Base-by-base conservation (phyloP, 352 stramenopile genomes). In the Bremia lactucae region DNA sequence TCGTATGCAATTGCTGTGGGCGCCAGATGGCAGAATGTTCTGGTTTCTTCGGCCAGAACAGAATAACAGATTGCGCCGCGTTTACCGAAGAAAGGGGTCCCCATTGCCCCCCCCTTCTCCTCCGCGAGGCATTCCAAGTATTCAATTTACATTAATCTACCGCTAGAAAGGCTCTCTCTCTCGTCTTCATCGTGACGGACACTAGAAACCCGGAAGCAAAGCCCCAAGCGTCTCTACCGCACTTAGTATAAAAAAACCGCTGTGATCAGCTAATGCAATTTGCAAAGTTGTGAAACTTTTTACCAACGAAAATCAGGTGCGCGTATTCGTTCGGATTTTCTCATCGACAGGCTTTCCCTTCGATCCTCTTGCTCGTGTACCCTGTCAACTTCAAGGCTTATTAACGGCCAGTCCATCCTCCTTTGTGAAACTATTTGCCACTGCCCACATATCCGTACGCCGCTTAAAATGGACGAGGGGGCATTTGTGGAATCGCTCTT, bases 401-500 rank as follows among this genome's bases (percentile, higher is more conserved):
- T 42, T 23, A 31, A 31, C 24, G 8, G 14, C 31, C 11, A 18
- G 36, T 43, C 35, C 43, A 59, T 51, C 52, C 33, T 43, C 21
- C n/a, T n/a, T n/a, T n/a, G n/a, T n/a, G n/a, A n/a, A n/a, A n/a
- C n/a, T n/a, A n/a, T n/a, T n/a, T n/a, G n/a, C n/a, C n/a, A n/a
- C n/a, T n/a, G n/a, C n/a, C n/a, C n/a, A n/a, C n/a, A n/a, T n/a
- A n/a, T n/a, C n/a, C n/a, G n/a, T n/a, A n/a, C n/a, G n/a, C n/a
- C n/a, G n/a, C n/a, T n/a, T n/a, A n/a, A n/a, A n/a, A 83, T 83
- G 67, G 70, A 83, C 48, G 70, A 78, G 50, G 53, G 65, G 47
- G 66, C 70, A 68, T 83, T 83, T 67, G 65, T 83, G 24, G 65
- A 83, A 59, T 83, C 70, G 51, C 59, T 83, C 7, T 75, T 79